phyloP scores from a whole-genome alignment of 768 basidiomycete genomes.

The Hericium coralloides region DNA sequence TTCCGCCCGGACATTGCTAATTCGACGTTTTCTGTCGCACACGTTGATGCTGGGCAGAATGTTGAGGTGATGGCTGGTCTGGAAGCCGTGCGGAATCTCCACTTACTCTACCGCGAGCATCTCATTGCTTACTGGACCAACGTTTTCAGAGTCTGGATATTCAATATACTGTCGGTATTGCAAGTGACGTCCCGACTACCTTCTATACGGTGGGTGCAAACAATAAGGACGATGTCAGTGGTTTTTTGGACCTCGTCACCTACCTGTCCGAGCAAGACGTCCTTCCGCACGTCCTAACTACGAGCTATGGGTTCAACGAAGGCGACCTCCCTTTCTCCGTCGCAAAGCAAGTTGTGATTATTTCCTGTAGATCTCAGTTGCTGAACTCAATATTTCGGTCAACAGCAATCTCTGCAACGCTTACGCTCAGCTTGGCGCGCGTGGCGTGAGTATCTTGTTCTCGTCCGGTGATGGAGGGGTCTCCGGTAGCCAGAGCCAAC shows the following conservation, averaged over 20 bases:
- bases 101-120: neutral
- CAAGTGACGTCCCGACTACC: slow-evolving; percentile 11
- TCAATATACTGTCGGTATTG: slow-evolving; percentile 18
- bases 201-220: slow-evolving; percentile 17
- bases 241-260: slow-evolving; percentile 17
- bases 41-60: slow-evolving; percentile 8
- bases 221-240: slow-evolving; percentile 8
- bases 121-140: neutral
- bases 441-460: slow-evolving; percentile 19
- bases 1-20: slow-evolving; percentile 2
- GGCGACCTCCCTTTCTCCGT: neutral
- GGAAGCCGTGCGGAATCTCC: neutral
- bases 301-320: slow-evolving; percentile 15
- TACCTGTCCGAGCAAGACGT: slow-evolving; percentile 6
- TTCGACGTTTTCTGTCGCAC: slow-evolving; percentile 4
- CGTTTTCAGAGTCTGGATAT: slow-evolving; percentile 15
- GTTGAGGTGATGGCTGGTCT: neutral
- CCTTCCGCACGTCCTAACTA: slow-evolving; percentile 16
- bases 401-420: slow-evolving; percentile 18
- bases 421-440: slow-evolving; percentile 20
- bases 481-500: neutral
- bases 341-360: neutral
- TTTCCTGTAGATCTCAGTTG: neutral
- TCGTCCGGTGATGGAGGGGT: slow-evolving; percentile 19
- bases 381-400: neutral